phyloP scores from a whole-genome alignment of 192 early-diverging fungal genomes.

The Glomus cerebriforme region DNA sequence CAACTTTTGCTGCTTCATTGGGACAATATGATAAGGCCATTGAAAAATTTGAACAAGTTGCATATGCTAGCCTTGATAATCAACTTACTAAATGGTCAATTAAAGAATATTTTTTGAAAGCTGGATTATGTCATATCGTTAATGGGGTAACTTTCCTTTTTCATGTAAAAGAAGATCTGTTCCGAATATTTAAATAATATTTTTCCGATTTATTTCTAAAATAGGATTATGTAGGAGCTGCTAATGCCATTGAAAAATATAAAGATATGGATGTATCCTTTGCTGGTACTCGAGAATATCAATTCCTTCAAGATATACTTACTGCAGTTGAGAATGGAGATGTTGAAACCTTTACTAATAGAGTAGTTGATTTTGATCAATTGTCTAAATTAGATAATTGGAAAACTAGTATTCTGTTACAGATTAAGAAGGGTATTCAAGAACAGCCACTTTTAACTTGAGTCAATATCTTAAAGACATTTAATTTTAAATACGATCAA shows the following conservation, averaged over 20 bases:
- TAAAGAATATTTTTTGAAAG: conserved; percentile 96
- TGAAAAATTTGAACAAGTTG: conserved; percentile 88
- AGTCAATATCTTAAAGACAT: neutral
- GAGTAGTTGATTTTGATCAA: conserved; percentile 81
- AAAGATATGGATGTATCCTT: conserved; percentile 88
- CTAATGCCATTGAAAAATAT: conserved; percentile 81
- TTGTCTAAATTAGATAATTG: conserved; percentile 92
- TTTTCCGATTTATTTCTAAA: neutral
- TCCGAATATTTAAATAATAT: neutral
- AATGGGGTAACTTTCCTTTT: conserved; percentile 53
- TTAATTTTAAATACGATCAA: neutral
- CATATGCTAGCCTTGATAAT: conserved; percentile 81
- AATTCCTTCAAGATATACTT: conserved; percentile 71
- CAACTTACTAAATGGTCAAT: conserved; percentile 93
- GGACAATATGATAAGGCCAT: conserved; percentile 89
- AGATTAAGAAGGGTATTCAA: conserved; percentile 85
- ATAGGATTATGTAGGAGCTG: conserved; percentile 77
- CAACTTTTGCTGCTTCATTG: conserved; percentile 84
- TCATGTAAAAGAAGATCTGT: conserved; percentile 1
- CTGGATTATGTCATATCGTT: conserved; percentile 88
- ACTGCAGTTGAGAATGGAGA: conserved; percentile 78
- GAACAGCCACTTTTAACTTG: conserved; percentile 63
- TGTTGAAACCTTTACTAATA: conserved; percentile 79
- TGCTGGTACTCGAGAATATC: conserved; percentile 80
- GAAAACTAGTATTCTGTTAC: conserved; percentile 91